Evolutionary conservation across 805 yeast species (phyloP), one percentile per base, ranked within the genome.

Genomic region (Ogataea sp.): DNA sequence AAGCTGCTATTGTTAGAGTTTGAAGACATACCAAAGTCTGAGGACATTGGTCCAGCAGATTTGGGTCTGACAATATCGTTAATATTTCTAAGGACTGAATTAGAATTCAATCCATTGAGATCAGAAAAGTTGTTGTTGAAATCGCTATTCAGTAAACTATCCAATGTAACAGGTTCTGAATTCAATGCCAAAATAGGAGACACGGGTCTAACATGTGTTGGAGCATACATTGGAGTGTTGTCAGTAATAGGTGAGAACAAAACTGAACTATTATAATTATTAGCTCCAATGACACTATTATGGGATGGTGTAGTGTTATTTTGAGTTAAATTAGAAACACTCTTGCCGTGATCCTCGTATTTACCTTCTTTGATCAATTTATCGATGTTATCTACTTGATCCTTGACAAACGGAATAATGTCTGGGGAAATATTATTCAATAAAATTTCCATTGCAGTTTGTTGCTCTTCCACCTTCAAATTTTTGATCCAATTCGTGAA

Each of bases 401-500:
- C 56, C 49, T 67, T 65, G 49, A 71, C 65, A 31, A 70, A 61
- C 25, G 67, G 56, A 46, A 71, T 58, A 24, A 69, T 68, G 42
- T 68, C 75, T 36, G 64, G 57, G 7, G 70, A 67, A 39, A 73
- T 59, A 43, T 61, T 64, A 43, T 57, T 58, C 45, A 75, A 59
- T 52, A 74, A 64, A 47, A 70, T 59, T 44, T 73, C 77, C 47
- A 71, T 60, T 56, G 71, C 64, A 31, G 70, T 58, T 39, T 62
- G 54, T 44, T 62, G 70, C 45, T 74, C 77, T 43, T 67, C 73
- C 17, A 68, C 62, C 39, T 55, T 62, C 50, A 74, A 61, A 46
- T 58, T 59, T 46, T 61, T 67, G 49, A 71, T 58, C 77, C 77
- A 71, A 41, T 57, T 58, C 40, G 67, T 63, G 49, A 67, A 72